These are phyloP conservation scores for Rhizophagus prolifer DNA, from an alignment of 192 early-diverging fungal genomes.

Conservation along the genomic window DNA sequence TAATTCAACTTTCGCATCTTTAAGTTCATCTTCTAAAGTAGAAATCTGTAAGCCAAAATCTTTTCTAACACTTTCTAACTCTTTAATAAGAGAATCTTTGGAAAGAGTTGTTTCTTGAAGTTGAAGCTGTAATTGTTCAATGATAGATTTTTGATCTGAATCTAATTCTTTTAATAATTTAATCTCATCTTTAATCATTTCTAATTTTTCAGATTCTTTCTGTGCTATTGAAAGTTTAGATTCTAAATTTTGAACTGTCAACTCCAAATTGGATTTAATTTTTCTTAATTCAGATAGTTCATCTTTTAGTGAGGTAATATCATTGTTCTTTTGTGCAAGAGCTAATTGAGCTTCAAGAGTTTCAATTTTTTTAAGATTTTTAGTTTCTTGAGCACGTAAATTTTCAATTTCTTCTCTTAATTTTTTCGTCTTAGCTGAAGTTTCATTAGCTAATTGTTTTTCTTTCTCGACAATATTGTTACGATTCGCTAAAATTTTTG, in stretches of 20 bases:
- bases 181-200: background rate
- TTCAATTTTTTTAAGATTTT: conserved; percentile 8
- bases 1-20: conserved; percentile 1
- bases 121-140: background rate
- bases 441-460: background rate
- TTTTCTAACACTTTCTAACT: background rate
- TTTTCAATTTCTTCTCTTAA: conserved; percentile 9
- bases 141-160: background rate
- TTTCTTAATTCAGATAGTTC: background rate
- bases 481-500: background rate
- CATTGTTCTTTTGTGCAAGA: background rate
- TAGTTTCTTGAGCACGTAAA: background rate
- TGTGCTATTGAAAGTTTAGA: background rate
- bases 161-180: conserved; percentile 12
- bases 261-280: background rate
- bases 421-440: background rate
- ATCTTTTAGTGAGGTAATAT: background rate
- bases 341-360: background rate
- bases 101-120: background rate
- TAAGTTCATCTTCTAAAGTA: conserved; percentile 11
- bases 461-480: background rate
- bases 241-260: background rate
- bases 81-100: conserved; percentile 5
- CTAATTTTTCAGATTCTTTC: background rate
- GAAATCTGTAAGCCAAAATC: conserved; percentile 2